Evolutionary conservation across 495 filamentous ascomycete genomes (phyloP).

Genomic region (Neurospora terricola): DNA sequence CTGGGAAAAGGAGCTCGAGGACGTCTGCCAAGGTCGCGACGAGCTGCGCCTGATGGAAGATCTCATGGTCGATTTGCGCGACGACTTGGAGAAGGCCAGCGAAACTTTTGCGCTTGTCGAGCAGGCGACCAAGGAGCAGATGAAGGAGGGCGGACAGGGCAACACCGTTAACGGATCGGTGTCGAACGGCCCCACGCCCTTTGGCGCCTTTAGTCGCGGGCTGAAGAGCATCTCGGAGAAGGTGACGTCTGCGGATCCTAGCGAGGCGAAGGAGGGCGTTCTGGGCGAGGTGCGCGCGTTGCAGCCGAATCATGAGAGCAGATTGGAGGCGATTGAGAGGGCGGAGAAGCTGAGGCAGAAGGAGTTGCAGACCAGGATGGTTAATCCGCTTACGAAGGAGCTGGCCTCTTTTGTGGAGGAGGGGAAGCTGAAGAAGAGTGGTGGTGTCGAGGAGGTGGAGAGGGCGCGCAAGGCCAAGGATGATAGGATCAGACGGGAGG

Average conservation of each 20-base stretch:
- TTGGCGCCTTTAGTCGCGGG: constrained; percentile 44
- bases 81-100: constrained; percentile 87
- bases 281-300: constrained; percentile 89
- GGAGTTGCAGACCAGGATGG: constrained; percentile 68
- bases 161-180: constrained; percentile 26
- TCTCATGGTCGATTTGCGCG: constrained; percentile 78
- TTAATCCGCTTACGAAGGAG: constrained; percentile 81
- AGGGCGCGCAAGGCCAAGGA: constrained; percentile 75
- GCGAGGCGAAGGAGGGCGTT: constrained; percentile 78
- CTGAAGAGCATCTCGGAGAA: constrained; percentile 47
- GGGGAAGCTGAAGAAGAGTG: constrained; percentile 87
- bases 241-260: constrained; percentile 52
- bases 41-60: constrained; percentile 92
- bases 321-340: constrained; percentile 89
- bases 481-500: constrained; percentile 74
- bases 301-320: constrained; percentile 87
- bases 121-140: constrained; percentile 91
- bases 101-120: constrained; percentile 92
- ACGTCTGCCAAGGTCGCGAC: constrained; percentile 90
- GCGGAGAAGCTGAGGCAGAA: constrained; percentile 82
- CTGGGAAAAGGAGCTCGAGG: constrained; percentile 91
- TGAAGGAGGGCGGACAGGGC: constrained; percentile 50
- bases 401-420: constrained; percentile 82
- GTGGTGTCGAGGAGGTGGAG: constrained; percentile 90
- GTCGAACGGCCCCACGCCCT: constrained; percentile 30